A percentile compares a stretch with the other conserved stretches of the same genome.
phyloP scores from a whole-genome alignment of 148 eudicot genomes.

The Cornus suecica region DNA sequence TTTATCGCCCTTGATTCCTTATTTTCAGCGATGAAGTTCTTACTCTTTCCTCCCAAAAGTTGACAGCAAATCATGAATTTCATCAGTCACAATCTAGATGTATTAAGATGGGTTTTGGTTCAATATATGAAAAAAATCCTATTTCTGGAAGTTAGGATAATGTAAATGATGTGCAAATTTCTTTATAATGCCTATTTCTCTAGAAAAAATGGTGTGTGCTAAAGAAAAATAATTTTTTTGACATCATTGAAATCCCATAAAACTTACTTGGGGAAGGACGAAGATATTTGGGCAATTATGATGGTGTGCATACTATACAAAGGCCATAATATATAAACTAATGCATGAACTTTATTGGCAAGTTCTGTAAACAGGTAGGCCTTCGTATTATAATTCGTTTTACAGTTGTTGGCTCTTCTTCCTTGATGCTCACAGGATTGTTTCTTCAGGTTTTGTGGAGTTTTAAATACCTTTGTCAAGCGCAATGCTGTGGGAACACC shows the following conservation, averaged over 20 bases:
- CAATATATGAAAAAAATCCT: background rate
- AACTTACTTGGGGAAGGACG: too few species aligned
- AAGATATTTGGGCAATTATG: background rate
- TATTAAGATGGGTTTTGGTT: background rate
- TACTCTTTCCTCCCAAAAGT: background rate
- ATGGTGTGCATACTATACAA: background rate
- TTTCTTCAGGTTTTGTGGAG: constrained; percentile 72
- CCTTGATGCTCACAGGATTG: background rate
- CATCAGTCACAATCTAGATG: background rate
- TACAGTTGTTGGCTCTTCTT: background rate
- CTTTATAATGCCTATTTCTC: too few species aligned
- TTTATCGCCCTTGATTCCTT: background rate
- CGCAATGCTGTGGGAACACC: constrained; percentile 49
- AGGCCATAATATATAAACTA: background rate
- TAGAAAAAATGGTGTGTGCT: background rate
- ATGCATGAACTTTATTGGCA: background rate
- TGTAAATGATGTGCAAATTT: background rate
- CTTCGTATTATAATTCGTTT: background rate
- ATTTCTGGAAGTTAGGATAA: background rate
- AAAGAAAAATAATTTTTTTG: background rate
- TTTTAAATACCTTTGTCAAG: constrained; percentile 73
- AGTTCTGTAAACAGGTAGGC: background rate
- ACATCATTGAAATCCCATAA: too few species aligned
- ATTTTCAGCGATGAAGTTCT: background rate
- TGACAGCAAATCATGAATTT: background rate